A percentile compares a stretch with the other conserved stretches of the same genome.
Evolutionary conservation across 2,329 filamentous ascomycete species (phyloP).

Genomic region (Zymoseptoria brevis): DNA sequence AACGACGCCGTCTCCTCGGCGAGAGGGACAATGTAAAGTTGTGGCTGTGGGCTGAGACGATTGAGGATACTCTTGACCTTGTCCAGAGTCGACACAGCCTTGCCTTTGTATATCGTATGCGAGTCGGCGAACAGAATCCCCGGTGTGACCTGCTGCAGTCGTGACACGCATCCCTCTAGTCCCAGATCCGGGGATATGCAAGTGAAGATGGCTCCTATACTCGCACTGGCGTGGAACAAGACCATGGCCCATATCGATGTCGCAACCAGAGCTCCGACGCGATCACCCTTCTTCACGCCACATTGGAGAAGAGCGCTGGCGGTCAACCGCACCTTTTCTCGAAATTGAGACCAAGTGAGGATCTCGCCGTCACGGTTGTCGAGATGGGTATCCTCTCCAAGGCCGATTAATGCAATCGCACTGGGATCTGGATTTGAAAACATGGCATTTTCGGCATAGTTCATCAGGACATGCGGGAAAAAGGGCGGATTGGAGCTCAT

Average conservation of each 20-base stretch:
- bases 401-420: conserved; percentile 33
- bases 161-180: conserved; percentile 29
- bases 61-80: conserved; percentile 30
- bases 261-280: conserved; percentile 36
- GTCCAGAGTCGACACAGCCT: conserved; percentile 24
- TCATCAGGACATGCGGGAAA: conserved; percentile 32
- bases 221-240: conserved; percentile 34
- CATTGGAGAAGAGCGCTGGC: conserved; percentile 32
- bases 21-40: conserved; percentile 25
- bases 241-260: conserved; percentile 38
- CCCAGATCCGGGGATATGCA: conserved; percentile 40
- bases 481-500: conserved; percentile 35
- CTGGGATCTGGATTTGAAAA: conserved; percentile 29
- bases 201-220: conserved; percentile 39
- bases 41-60: conserved; percentile 22
- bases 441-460: conserved; percentile 37
- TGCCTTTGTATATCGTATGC: conserved; percentile 35
- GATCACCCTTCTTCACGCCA: conserved; percentile 33
- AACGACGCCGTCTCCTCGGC: conserved; percentile 17
- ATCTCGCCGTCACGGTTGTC: conserved; percentile 25
- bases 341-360: conserved; percentile 34
- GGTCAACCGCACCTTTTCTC: conserved; percentile 33
- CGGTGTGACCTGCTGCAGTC: conserved; percentile 35
- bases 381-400: conserved; percentile 33
- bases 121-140: conserved; percentile 36